phyloP scores from a whole-genome alignment of 345 rosid species.

The Lumnitzera littorea region DNA sequence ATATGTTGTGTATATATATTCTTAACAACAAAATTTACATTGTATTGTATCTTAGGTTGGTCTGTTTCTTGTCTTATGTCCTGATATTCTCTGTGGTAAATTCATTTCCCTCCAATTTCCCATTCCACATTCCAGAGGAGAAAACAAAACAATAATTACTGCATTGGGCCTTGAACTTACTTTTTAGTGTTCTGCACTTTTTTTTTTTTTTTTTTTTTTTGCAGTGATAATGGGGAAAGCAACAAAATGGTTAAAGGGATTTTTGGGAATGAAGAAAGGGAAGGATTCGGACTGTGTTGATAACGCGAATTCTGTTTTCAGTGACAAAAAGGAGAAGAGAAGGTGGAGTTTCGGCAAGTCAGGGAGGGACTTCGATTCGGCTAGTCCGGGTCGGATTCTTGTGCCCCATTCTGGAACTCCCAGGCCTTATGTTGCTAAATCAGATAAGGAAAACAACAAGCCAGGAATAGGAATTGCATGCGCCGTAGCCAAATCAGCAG shows the following conservation, averaged over 20 bases:
- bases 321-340: constrained; percentile 35
- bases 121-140: too few species aligned
- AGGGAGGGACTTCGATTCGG: constrained; percentile 8
- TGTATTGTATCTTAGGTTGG: too few species aligned
- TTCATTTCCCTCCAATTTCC: too few species aligned
- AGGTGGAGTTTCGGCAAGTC: constrained; percentile 46
- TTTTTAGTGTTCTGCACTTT: too few species aligned
- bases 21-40: too few species aligned
- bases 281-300: constrained; percentile 5
- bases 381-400: not conserved
- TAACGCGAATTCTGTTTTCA: constrained; percentile 13
- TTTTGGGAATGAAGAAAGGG: constrained; percentile 54
- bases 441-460: constrained; percentile 48
- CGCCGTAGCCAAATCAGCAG: constrained; percentile 39
- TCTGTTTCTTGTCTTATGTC: too few species aligned
- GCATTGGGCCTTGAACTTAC: too few species aligned
- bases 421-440: constrained; percentile 26
- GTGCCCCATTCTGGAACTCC: constrained; percentile 23
- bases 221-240: constrained; percentile 50
- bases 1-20: too few species aligned
- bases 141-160: too few species aligned
- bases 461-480: constrained; percentile 35
- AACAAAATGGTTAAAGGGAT: constrained; percentile 62
- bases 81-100: too few species aligned
- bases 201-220: not conserved